A percentile compares a stretch with the other conserved stretches of the same genome.
Conservation (phyloP, 1,139 yeast species). For the Pichia norvegensis region DNA sequence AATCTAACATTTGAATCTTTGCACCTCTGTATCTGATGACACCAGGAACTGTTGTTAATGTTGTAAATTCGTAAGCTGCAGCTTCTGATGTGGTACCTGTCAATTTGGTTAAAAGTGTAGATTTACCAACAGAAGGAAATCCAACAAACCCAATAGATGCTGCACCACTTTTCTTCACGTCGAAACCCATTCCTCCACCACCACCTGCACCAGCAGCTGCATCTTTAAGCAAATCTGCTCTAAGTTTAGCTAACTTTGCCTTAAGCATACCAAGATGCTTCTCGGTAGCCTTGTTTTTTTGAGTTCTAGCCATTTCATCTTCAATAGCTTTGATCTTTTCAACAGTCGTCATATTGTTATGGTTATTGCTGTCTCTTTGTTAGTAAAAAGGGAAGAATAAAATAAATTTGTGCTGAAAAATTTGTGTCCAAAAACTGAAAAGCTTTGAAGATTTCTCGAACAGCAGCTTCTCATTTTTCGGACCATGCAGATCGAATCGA, state of each 20-base stretch:
- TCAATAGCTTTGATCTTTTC: conserved; percentile 89
- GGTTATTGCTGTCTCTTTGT: not conserved
- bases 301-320: conserved; percentile 92
- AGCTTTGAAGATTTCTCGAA: not conserved
- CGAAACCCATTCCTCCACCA: conserved; percentile 88
- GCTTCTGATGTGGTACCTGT: conserved; percentile 97
- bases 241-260: conserved; percentile 89
- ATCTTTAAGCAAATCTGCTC: conserved; percentile 83
- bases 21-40: conserved; percentile 94
- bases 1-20: conserved; percentile 92
- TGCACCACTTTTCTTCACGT: conserved; percentile 95
- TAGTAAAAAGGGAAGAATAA: not conserved
- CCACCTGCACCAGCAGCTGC: conserved; percentile 68
- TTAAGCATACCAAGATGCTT: conserved; percentile 95
- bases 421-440: not conserved
- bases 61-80: conserved; percentile 95
- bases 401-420: not conserved
- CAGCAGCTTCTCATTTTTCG: too few relatives aligned
- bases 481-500: not conserved
- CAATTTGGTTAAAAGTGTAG: conserved; percentile 73
- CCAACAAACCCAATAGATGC: conserved; percentile 97
- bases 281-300: conserved; percentile 91
- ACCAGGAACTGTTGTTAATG: conserved; percentile 96
- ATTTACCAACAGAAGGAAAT: conserved; percentile 97
- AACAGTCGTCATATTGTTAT: conserved; percentile 49